Conservation (phyloP, 2,329 filamentous ascomycete genomes). For the Aulographum hederae region DNA sequence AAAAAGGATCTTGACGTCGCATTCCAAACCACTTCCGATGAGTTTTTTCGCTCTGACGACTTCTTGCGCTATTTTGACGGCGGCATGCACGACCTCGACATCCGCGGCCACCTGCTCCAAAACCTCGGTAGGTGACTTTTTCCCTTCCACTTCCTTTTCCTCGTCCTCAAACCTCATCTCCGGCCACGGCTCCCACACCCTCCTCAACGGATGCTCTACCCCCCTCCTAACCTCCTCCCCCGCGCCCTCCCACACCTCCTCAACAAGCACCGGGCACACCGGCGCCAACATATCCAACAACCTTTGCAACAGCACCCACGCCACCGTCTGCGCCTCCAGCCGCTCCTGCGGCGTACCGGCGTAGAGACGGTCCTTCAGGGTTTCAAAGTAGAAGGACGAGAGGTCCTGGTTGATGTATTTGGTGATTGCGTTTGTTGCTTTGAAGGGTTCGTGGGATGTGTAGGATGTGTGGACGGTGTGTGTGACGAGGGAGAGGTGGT, state of each 20-base stretch:
- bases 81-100: constrained; percentile 33
- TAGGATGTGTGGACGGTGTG: constrained; percentile 46
- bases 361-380: constrained; percentile 81
- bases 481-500: constrained; percentile 53
- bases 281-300: constrained; percentile 65
- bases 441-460: constrained; percentile 64
- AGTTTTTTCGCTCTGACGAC: constrained; percentile 49
- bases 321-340: constrained; percentile 34
- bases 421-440: constrained; percentile 54
- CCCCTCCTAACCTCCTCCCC: constrained; percentile 43
- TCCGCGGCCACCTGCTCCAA: constrained; percentile 3
- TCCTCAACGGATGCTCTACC: constrained; percentile 15
- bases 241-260: constrained; percentile 71
- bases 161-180: neutral
- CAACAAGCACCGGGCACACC: constrained; percentile 64
- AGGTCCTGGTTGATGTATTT: constrained; percentile 68
- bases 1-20: constrained; percentile 41
- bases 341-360: constrained; percentile 54
- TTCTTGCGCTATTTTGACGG: constrained; percentile 63
- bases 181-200: constrained; percentile 10
- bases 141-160: neutral
- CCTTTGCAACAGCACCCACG: constrained; percentile 47
- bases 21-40: constrained; percentile 67
- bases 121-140: neutral
- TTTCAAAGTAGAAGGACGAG: constrained; percentile 87